Conservation (phyloP, 2,329 filamentous ascomycete species). For the Davidsoniella neocaledoniae region DNA sequence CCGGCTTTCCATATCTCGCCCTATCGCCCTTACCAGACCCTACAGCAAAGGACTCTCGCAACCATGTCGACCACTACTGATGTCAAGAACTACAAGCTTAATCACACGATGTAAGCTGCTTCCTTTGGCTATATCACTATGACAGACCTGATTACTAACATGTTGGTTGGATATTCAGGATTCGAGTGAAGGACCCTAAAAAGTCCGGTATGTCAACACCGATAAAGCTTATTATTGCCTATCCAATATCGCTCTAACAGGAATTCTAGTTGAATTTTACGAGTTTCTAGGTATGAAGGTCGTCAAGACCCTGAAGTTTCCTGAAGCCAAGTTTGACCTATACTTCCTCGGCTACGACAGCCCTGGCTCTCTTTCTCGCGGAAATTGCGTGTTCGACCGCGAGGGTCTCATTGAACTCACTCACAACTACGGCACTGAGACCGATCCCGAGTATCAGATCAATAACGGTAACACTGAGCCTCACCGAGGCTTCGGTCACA, state of each 20-base stretch:
- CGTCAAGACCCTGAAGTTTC: constrained; percentile 64
- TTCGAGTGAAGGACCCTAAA: constrained; percentile 89
- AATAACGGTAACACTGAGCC: constrained; percentile 88
- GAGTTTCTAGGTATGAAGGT: constrained; percentile 78
- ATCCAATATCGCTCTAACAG: neutral
- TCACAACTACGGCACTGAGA: constrained; percentile 76
- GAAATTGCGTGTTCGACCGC: constrained; percentile 59
- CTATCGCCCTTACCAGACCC: neutral
- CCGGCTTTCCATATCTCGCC: neutral
- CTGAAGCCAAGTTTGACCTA: constrained; percentile 81
- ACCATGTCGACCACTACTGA: constrained; percentile 57
- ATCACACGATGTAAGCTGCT: constrained; percentile 61
- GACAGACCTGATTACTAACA: neutral
- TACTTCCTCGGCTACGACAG: constrained; percentile 90
- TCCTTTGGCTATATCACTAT: neutral
- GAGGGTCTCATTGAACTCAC: constrained; percentile 81
- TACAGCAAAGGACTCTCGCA: constrained; percentile 18
- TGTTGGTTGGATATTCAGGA: constrained; percentile 31
- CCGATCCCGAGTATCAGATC: constrained; percentile 61
- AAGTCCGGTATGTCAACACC: constrained; percentile 38
- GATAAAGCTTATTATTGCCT: neutral
- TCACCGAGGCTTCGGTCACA: constrained; percentile 67
- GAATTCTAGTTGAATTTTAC: constrained; percentile 63
- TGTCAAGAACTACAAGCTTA: constrained; percentile 61
- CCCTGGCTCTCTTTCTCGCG: constrained; percentile 54